Conservation (phyloP, 345 rosid species). For the Psidium friedrichsthalianum region DNA sequence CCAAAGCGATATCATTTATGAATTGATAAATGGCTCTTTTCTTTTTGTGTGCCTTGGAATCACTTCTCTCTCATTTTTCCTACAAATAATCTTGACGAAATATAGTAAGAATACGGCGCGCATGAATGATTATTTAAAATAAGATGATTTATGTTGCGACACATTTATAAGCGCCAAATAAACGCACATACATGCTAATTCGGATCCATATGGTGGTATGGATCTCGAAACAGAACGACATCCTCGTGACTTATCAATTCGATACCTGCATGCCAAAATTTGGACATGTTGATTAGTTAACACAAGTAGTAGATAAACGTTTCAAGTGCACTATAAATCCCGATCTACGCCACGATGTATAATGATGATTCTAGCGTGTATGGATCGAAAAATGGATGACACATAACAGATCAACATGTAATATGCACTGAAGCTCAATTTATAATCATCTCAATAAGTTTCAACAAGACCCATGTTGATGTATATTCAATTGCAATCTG, state of each 20-base stretch:
- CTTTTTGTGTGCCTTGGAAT: neutral
- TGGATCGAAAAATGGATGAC: neutral
- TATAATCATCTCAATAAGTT: neutral
- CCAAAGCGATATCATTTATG: neutral
- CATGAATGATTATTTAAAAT: no score
- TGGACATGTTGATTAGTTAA: neutral
- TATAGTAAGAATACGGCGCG: neutral
- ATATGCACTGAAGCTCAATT: neutral
- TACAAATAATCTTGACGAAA: neutral
- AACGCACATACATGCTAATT: neutral
- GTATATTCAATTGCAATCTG: fast-evolving
- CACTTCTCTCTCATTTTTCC: neutral
- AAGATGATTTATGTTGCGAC: neutral
- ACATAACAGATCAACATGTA: neutral
- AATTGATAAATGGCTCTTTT: neutral
- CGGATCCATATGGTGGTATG: neutral
- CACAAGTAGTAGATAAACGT: neutral
- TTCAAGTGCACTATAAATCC: neutral
- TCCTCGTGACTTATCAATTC: neutral
- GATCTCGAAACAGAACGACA: neutral
- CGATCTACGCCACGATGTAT: neutral
- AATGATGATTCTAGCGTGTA: neutral
- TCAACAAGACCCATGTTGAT: neutral
- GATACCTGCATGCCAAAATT: neutral
- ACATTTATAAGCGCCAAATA: neutral